These are phyloP conservation scores for Paecilomyces sp. DNA, from an alignment of 2,329 filamentous ascomycete genomes.

Conservation along the genomic window DNA sequence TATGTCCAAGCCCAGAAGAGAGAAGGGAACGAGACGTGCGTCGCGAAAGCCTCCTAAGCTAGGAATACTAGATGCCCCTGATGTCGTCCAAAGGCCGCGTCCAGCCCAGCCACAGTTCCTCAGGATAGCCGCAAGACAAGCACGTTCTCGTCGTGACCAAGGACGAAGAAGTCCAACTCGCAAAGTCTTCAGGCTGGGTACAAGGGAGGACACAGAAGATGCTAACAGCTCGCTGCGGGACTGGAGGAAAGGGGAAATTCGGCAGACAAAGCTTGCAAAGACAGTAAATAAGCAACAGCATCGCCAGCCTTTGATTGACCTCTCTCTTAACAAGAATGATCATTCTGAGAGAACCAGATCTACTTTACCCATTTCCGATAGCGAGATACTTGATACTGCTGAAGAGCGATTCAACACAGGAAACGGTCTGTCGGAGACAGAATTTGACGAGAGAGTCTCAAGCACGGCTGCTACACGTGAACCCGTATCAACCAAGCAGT, in stretches of 20 bases:
- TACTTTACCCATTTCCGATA: constrained; percentile 2
- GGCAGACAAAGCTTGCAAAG: constrained; percentile 15
- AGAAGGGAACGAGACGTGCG: constrained; percentile 14
- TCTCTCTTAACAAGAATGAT: constrained; percentile 12
- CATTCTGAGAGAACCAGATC: neutral
- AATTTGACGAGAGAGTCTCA: neutral
- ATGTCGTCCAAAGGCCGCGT: constrained; percentile 19
- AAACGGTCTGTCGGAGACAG: constrained; percentile 1
- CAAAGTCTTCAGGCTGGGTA: constrained; percentile 48
- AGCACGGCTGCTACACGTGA: neutral
- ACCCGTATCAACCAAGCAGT: neutral
- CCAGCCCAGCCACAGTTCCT: constrained; percentile 46
- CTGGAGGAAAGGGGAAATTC: constrained; percentile 45
- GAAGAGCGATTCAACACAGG: neutral
- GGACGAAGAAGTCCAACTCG: constrained; percentile 45
- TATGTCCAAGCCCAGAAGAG: constrained; percentile 10
- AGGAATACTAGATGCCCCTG: constrained; percentile 47
- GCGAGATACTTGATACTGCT: neutral
- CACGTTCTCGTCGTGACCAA: constrained; percentile 39
- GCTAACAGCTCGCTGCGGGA: constrained; percentile 42
- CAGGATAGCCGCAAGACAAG: constrained; percentile 47
- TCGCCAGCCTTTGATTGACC: constrained; percentile 15
- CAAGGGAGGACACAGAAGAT: constrained; percentile 48
- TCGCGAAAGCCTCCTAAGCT: constrained; percentile 20
- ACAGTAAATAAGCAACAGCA: constrained; percentile 12